Percentiles rank a stretch among this genome's conserved stretches.
phyloP scores from a whole-genome alignment of 176 grass and related monocot genomes.

The Triticum turgidum region DNA sequence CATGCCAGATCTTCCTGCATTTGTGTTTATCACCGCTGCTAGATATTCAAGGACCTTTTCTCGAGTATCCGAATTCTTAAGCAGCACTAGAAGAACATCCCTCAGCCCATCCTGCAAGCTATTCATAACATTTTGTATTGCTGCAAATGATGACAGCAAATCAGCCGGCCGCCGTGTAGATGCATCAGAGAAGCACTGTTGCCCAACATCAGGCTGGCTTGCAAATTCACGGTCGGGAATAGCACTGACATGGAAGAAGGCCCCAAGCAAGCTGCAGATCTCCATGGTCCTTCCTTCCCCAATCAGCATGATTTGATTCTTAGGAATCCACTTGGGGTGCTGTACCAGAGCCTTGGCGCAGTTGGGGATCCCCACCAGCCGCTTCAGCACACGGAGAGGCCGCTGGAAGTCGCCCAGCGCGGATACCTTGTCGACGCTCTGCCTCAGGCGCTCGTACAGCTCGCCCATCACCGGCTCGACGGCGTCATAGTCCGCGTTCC shows the following conservation, averaged over 20 bases:
- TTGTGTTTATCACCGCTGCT: constrained; percentile 80
- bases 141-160: constrained; percentile 76
- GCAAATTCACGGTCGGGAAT: constrained; percentile 74
- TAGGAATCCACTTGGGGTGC: constrained; percentile 86
- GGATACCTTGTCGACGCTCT: constrained; percentile 66
- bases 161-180: constrained; percentile 72
- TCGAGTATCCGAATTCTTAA: constrained; percentile 89
- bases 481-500: constrained; percentile 54
- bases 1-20: constrained; percentile 77
- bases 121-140: constrained; percentile 92
- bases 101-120: constrained; percentile 83
- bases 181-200: constrained; percentile 90
- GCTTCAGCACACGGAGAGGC: constrained; percentile 65
- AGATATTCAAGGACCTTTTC: constrained; percentile 90
- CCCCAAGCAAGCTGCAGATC: constrained; percentile 67
- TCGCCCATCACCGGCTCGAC: constrained; percentile 57
- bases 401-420: constrained; percentile 81
- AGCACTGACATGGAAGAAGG: constrained; percentile 88
- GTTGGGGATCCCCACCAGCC: constrained; percentile 60
- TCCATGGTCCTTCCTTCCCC: constrained; percentile 92
- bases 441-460: constrained; percentile 70
- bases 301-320: constrained; percentile 56
- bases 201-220: constrained; percentile 70
- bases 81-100: constrained; percentile 67
- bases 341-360: constrained; percentile 81